Conservation (phyloP, 805 yeast species). For the Pichia scutulata region DNA sequence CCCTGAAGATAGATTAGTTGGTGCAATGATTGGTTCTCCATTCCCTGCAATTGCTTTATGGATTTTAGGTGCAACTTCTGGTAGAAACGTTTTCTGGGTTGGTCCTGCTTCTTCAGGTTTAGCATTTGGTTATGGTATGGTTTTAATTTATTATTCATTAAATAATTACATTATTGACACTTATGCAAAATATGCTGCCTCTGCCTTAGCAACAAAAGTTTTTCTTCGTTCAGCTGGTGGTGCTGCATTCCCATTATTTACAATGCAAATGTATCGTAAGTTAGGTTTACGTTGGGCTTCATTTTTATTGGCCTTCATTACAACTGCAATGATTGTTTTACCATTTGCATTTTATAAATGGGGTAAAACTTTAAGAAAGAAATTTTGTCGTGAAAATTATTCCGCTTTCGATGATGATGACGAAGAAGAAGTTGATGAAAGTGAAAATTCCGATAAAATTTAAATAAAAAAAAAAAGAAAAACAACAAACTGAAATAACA, state of each 20-base stretch:
- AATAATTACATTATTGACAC: constrained; percentile 87
- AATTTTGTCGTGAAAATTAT: constrained; percentile 61
- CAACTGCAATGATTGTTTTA: constrained; percentile 65
- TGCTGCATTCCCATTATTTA: constrained; percentile 77
- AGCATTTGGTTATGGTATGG: constrained; percentile 57
- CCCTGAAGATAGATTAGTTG: constrained; percentile 74
- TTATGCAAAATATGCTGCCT: constrained; percentile 73
- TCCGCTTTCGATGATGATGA: constrained; percentile 24
- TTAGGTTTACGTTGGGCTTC: constrained; percentile 77
- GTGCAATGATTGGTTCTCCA: constrained; percentile 78
- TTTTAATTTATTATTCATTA: constrained; percentile 47
- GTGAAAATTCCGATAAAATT: neutral
- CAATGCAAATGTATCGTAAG: constrained; percentile 71
- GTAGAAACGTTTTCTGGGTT: constrained; percentile 58
- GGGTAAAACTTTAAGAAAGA: constrained; percentile 57
- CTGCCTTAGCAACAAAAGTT: constrained; percentile 76
- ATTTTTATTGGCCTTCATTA: constrained; percentile 68
- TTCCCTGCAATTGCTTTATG: constrained; percentile 76
- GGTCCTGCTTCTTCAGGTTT: constrained; percentile 55
- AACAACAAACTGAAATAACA: neutral
- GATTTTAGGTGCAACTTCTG: constrained; percentile 74
- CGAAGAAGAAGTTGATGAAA: constrained; percentile 5
- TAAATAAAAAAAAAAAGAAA: neutral
- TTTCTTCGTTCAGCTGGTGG: constrained; percentile 78
- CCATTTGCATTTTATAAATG: constrained; percentile 66